phyloP scores from a whole-genome alignment of 78 protist species.

The Emiliania huxleyi region DNA sequence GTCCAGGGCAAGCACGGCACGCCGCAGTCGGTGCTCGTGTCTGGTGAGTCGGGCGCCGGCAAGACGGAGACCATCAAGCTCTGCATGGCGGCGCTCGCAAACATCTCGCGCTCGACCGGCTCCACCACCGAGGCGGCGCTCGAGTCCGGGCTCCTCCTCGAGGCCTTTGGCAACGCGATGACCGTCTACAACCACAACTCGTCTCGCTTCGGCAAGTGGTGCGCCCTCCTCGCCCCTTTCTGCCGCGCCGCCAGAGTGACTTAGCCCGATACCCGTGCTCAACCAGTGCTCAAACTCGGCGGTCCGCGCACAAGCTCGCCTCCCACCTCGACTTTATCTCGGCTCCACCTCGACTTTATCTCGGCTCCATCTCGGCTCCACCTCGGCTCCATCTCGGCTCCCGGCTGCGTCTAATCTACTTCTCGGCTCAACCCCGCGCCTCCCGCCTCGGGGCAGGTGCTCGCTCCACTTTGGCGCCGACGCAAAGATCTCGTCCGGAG shows the following conservation, averaged over 20 bases:
- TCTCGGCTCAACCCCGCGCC: no score
- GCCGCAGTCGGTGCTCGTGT: conserved; percentile 68
- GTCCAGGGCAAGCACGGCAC: background rate
- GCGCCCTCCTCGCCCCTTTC: no score
- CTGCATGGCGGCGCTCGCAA: conserved; percentile 21
- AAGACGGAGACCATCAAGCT: conserved; percentile 77
- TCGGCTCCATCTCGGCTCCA: no score
- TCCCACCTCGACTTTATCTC: no score
- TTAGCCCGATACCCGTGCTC: no score
- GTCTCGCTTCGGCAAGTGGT: conserved; percentile 37
- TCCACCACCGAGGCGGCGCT: conserved; percentile 73
- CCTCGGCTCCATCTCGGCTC: no score
- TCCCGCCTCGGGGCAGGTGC: no score
- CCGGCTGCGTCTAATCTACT: no score
- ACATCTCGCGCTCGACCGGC: background rate
- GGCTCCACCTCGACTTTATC: no score
- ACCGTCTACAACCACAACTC: conserved; percentile 31
- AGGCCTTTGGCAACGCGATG: conserved; percentile 46
- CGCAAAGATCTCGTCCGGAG: conserved; percentile 26
- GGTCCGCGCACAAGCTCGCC: no score
- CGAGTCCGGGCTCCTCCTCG: conserved; percentile 62
- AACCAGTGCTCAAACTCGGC: no score
- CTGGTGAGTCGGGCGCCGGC: conserved; percentile 94
- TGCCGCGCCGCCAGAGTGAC: no score
- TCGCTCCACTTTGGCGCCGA: conserved; percentile 7